Evolutionary conservation across 768 basidiomycete genomes (phyloP), one percentile per base, ranked within the genome.

Genomic region (Tephrocybe sp.): DNA sequence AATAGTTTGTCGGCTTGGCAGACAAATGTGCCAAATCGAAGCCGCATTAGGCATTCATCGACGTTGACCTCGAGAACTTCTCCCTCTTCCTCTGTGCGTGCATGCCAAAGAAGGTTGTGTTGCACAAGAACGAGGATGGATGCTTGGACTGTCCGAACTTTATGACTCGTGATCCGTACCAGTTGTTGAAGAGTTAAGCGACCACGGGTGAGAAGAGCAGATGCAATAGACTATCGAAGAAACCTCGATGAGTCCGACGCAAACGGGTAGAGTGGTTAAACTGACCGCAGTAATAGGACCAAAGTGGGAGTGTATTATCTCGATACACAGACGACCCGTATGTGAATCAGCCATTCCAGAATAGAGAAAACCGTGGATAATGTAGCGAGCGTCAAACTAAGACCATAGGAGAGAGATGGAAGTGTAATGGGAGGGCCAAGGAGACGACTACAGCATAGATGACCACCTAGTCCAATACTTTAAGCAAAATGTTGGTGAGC

Each of bases 91-190:
- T 85, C 84, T 4, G 78, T 78, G 33, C 79, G 78, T 8, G 86
- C 80, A 63, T 93, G 90, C 90, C 93, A 94, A 38, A 95, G 74
- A 38, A 97, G 68, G 68, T 97, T 94, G 65, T 98, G 95, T 64
- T 98, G 95, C 15, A 95, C 77, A 47, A 98, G 79, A 39, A 87
- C 80, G 39, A 97, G 73, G 17, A 95, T 71, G 17, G 83, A 78
- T 23, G 85, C 84, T 47, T 88, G 83, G 12, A 86, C 79, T 1
- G 77, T 83, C 21, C 85, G 82, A 9, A 84, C 78, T 60, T 83
- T 87, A 23, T 92, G 67, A 24, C 72, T 74, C 1, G 92, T 82
- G 62, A 84, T 84, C 26, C 87, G 85, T 28, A 85, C 73, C 44
- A 96, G 64, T 58, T 88, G 84, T 8, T 74, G 53, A 20, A 92